phyloP scores from a whole-genome alignment of 2,329 filamentous ascomycete species.

The Neurospora crassa region DNA sequence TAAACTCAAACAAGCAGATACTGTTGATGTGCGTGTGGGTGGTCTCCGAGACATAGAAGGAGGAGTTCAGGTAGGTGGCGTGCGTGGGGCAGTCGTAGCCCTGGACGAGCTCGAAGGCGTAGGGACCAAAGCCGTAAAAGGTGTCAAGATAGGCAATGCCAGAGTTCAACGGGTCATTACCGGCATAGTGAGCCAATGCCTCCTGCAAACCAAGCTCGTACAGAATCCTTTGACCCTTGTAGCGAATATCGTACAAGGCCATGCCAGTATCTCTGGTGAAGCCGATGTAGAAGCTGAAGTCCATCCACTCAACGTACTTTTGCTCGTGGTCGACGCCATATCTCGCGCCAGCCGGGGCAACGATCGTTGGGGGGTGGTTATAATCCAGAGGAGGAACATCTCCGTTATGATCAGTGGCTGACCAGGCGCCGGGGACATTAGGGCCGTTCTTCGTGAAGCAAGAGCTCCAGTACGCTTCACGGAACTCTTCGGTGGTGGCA shows the following conservation, averaged over 20 bases:
- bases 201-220: conserved; percentile 49
- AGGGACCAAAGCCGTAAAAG: conserved; percentile 37
- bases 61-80: conserved; percentile 38
- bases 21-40: conserved; percentile 36
- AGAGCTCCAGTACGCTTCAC: conserved; percentile 30
- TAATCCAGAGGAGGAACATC: conserved; percentile 24
- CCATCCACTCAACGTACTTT: conserved; percentile 42
- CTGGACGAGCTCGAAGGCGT: conserved; percentile 33
- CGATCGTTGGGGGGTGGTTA: conserved; percentile 26
- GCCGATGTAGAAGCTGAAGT: conserved; percentile 41
- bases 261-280: conserved; percentile 40
- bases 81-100: conserved; percentile 44
- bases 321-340: conserved; percentile 32
- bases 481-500: conserved; percentile 36
- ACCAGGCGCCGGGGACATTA: conserved; percentile 39
- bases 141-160: conserved; percentile 37
- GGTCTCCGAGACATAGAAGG: conserved; percentile 33
- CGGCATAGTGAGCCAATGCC: conserved; percentile 42
- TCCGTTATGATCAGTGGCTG: conserved; percentile 31
- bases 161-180: conserved; percentile 34
- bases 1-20: conserved; percentile 47
- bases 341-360: conserved; percentile 29
- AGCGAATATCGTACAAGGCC: conserved; percentile 39
- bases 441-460: conserved; percentile 36
- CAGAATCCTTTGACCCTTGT: conserved; percentile 43